These are phyloP conservation scores for Cenchrus americanus DNA, from an alignment of 176 grass and related monocot genomes.

Conservation along the genomic window DNA sequence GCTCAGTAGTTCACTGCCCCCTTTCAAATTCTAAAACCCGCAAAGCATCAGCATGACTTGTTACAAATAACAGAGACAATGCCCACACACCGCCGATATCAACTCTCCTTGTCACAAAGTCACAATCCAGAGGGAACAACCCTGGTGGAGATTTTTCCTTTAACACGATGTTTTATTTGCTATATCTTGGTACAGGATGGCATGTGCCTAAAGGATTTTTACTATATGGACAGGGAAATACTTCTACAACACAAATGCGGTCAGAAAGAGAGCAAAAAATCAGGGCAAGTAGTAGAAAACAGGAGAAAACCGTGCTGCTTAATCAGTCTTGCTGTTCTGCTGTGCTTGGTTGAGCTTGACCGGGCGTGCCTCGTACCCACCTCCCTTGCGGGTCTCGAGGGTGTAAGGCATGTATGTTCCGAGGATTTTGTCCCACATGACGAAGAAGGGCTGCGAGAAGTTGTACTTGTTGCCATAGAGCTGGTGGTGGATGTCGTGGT, in stretches of 20 bases:
- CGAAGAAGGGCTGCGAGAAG: slow-evolving; percentile 75
- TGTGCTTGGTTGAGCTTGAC: slow-evolving; percentile 47
- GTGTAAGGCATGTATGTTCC: slow-evolving; percentile 75
- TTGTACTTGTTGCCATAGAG: slow-evolving; percentile 79
- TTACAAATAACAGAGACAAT: not conserved
- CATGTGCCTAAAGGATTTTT: slow-evolving; percentile 34
- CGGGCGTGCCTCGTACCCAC: slow-evolving; percentile 58
- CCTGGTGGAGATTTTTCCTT: slow-evolving; percentile 22
- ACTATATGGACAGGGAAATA: slow-evolving; percentile 54
- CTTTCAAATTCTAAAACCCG: slow-evolving; percentile 18
- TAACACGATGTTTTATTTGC: slow-evolving; percentile 45
- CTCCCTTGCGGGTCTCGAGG: slow-evolving; percentile 64
- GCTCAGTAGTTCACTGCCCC: slow-evolving; percentile 37
- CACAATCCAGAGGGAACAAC: slow-evolving; percentile 21
- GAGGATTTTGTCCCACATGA: slow-evolving; percentile 73
- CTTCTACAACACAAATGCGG: slow-evolving; percentile 40
- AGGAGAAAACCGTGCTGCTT: not conserved
- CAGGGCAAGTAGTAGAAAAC: slow-evolving; percentile 21
- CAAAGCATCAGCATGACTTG: slow-evolving; percentile 30
- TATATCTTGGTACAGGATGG: slow-evolving; percentile 61
- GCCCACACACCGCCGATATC: slow-evolving; percentile 25
- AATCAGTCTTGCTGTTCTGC: slow-evolving; percentile 53
- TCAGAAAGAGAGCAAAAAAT: slow-evolving; percentile 42
- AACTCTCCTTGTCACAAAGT: not conserved
- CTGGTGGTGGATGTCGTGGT: slow-evolving; percentile 81